phyloP scores from a whole-genome alignment of 2,329 filamentous ascomycete genomes.

The Fusarium irregulare region DNA sequence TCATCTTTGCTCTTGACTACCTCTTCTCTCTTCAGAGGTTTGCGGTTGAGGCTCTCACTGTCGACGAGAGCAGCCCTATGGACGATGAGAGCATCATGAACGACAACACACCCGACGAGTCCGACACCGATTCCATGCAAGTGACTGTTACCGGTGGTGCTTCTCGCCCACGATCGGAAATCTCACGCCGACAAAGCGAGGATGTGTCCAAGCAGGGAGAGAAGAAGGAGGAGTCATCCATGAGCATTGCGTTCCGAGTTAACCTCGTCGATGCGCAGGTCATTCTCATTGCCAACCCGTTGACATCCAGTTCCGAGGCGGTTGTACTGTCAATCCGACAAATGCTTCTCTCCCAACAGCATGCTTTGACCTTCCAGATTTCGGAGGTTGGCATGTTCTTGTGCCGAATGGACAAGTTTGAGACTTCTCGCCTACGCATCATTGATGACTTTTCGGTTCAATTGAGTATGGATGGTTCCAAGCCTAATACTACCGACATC shows the following conservation, averaged over 20 bases:
- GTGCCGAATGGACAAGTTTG: slow-evolving; percentile 98
- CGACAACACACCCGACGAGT: slow-evolving; percentile 66
- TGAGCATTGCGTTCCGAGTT: slow-evolving; percentile 86
- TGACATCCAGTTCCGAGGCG: slow-evolving; percentile 90
- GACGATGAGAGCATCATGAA: slow-evolving; percentile 62
- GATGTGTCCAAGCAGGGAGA: slow-evolving; percentile 32
- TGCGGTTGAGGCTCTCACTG: slow-evolving; percentile 74
- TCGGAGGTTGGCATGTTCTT: slow-evolving; percentile 98
- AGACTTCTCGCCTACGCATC: slow-evolving; percentile 88
- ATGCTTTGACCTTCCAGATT: slow-evolving; percentile 92
- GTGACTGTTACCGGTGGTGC: slow-evolving; percentile 55
- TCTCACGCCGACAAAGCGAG: slow-evolving; percentile 44
- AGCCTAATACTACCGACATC: slow-evolving; percentile 76
- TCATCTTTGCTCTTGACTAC: slow-evolving; percentile 97
- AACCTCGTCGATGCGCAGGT: slow-evolving; percentile 97
- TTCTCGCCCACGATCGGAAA: slow-evolving; percentile 49
- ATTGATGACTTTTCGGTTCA: slow-evolving; percentile 96
- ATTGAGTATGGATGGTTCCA: slow-evolving; percentile 81
- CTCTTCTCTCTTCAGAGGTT: slow-evolving; percentile 90
- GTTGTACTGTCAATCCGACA: slow-evolving; percentile 96
- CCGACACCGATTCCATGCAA: slow-evolving; percentile 69
- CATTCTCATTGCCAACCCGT: slow-evolving; percentile 94
- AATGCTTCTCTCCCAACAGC: slow-evolving; percentile 90
- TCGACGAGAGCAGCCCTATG: slow-evolving; percentile 66
- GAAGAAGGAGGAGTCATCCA: slow-evolving; percentile 54